Evolutionary conservation across 352 stramenopile species (phyloP).

Genomic region (Globisporangium apiculatum): DNA sequence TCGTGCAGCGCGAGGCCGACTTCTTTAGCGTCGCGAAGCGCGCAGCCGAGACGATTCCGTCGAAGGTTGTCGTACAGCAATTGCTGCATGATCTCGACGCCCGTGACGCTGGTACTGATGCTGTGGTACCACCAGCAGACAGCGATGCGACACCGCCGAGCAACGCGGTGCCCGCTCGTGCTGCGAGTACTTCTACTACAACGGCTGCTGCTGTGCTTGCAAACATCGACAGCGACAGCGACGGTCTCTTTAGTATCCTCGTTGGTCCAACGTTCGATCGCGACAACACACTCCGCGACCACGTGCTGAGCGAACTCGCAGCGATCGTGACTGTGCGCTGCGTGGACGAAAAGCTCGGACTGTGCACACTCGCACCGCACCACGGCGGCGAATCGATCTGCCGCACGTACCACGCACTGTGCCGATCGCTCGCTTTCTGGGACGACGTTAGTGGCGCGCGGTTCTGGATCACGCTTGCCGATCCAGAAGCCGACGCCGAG

Average conservation of each 20-base stretch:
- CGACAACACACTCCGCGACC: conserved; percentile 5
- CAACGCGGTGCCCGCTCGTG: no score
- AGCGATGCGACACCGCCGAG: background rate
- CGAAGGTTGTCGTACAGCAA: conserved; percentile 31
- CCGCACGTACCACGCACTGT: conserved; percentile 33
- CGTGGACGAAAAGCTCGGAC: conserved; percentile 28
- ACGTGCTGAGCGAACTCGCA: conserved; percentile 23
- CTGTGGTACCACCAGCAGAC: background rate
- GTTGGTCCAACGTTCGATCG: conserved; percentile 22
- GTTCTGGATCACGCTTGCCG: conserved; percentile 51
- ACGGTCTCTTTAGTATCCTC: conserved; percentile 40
- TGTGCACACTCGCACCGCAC: conserved; percentile 35
- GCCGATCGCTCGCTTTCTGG: conserved; percentile 24
- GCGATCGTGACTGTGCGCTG: conserved; percentile 25
- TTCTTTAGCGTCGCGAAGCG: conserved; percentile 33
- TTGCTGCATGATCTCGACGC: conserved; percentile 23
- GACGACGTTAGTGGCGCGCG: conserved; percentile 14
- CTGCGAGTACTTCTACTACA: no score
- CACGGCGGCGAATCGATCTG: conserved; percentile 19
- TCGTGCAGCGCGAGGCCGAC: conserved; percentile 50
- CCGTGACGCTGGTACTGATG: background rate
- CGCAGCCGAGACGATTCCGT: conserved; percentile 28
- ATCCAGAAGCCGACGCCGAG: conserved; percentile 22
- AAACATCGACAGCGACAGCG: conserved; percentile 1
- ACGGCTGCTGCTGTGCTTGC: background rate